Percentiles rank a stretch among this genome's conserved stretches.
These are phyloP conservation scores for Microbotryomycetes sp. DNA, from an alignment of 1,284 basidiomycete species.

Conservation along the genomic window DNA sequence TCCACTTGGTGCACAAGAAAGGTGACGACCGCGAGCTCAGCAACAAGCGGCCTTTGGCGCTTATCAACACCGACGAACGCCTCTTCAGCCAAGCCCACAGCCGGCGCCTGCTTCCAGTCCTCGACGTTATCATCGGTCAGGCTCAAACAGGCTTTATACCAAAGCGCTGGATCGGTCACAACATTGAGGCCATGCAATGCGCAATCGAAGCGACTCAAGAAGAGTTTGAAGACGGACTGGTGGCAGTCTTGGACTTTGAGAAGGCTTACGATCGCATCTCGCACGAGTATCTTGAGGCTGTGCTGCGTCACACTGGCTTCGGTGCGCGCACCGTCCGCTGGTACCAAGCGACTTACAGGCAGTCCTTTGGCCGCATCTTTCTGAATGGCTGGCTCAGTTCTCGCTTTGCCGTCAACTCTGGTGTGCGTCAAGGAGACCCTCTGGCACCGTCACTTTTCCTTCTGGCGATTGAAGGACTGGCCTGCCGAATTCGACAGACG, in stretches of 20 bases:
- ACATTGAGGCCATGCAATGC: constrained; percentile 7
- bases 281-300: constrained; percentile 3
- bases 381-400: too few relatives aligned
- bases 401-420: not conserved
- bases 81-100: constrained; percentile 4
- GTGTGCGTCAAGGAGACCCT: not conserved
- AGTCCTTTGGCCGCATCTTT: too few relatives aligned
- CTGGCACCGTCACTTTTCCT: not conserved
- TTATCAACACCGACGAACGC: constrained; percentile 11
- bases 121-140: not conserved
- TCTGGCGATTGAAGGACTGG: not conserved
- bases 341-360: too few relatives aligned
- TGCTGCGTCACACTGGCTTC: too few relatives aligned
- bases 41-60: constrained; percentile 7
- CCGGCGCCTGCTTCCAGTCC: not conserved
- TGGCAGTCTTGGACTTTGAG: constrained; percentile 11
- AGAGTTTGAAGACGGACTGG: not conserved
- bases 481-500: not conserved
- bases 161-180: constrained; percentile 2
- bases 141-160: constrained; percentile 8
- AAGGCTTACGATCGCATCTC: constrained; percentile 8
- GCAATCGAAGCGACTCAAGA: not conserved
- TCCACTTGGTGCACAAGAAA: not conserved
- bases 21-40: constrained; percentile 3
- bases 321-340: too few relatives aligned